Conservation (phyloP, 2,329 filamentous ascomycete genomes). For the Myriosclerotinia duriaeana region DNA sequence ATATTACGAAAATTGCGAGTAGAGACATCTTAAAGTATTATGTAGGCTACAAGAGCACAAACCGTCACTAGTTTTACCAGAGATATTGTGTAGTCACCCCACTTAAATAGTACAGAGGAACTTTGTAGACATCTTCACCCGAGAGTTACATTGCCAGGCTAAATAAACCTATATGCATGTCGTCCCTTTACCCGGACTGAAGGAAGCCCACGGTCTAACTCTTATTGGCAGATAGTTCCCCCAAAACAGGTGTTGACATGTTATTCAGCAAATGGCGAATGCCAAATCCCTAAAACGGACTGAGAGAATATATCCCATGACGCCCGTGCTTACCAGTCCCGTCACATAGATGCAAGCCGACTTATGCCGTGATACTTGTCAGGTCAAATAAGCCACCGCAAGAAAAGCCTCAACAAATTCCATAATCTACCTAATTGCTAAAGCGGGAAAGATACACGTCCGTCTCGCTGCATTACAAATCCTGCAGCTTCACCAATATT, state of each 20-base stretch:
- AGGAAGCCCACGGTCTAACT: neutral
- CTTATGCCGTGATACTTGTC: neutral
- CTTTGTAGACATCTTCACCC: neutral
- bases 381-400: neutral
- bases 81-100: neutral
- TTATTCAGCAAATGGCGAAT: neutral
- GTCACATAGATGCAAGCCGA: neutral
- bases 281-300: neutral
- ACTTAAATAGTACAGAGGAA: neutral
- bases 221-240: neutral
- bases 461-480: neutral
- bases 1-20: neutral
- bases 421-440: neutral
- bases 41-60: neutral
- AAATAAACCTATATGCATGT: neutral
- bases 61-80: neutral
- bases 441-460: neutral
- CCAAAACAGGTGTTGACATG: neutral
- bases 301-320: neutral
- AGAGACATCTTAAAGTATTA: neutral
- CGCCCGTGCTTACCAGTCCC: neutral
- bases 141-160: neutral
- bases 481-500: slow-evolving; percentile 18
- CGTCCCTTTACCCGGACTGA: neutral
- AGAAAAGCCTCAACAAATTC: neutral